Evolutionary conservation across 2,329 filamentous ascomycete species (phyloP).

Genomic region (Chaetomium sp.): DNA sequence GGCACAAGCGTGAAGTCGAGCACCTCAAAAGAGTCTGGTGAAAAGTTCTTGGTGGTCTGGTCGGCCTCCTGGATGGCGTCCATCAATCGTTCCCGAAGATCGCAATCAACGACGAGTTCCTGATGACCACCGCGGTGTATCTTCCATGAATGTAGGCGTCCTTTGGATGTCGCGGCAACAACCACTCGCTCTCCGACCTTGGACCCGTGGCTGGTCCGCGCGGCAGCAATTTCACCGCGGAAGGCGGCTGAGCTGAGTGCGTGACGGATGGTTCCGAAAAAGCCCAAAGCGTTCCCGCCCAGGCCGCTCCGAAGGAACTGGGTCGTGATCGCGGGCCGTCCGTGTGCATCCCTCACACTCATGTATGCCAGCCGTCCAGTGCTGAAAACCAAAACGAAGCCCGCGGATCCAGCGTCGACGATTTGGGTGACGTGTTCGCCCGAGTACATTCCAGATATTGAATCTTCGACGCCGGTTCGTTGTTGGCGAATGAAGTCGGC

Average conservation of each 20-base stretch:
- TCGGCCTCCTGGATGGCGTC: slow-evolving; percentile 61
- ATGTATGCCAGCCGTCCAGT: slow-evolving; percentile 85
- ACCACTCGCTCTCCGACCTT: slow-evolving; percentile 83
- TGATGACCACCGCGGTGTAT: slow-evolving; percentile 86
- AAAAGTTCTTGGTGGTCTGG: slow-evolving; percentile 51
- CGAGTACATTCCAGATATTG: slow-evolving; percentile 72
- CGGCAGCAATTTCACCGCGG: slow-evolving; percentile 77
- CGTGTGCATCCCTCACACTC: slow-evolving; percentile 82
- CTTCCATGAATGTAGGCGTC: slow-evolving; percentile 81
- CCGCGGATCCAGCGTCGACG: slow-evolving; percentile 79
- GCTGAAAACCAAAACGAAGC: slow-evolving; percentile 83
- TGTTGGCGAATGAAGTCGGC: slow-evolving; percentile 82
- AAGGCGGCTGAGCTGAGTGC: slow-evolving; percentile 70
- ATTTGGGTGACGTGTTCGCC: slow-evolving; percentile 78
- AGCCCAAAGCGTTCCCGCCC: slow-evolving; percentile 60
- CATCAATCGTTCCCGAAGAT: slow-evolving; percentile 67
- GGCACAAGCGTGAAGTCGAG: slow-evolving; percentile 77
- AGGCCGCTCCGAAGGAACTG: slow-evolving; percentile 71
- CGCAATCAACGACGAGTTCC: slow-evolving; percentile 70
- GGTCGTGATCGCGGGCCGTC: slow-evolving; percentile 76
- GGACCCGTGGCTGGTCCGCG: slow-evolving; percentile 70
- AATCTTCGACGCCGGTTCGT: slow-evolving; percentile 75
- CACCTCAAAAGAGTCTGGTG: slow-evolving; percentile 66
- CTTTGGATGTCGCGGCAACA: slow-evolving; percentile 75
- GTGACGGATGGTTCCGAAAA: slow-evolving; percentile 80